Conservation (phyloP, 2,329 filamentous ascomycete species). For the Colletotrichum costaricense region DNA sequence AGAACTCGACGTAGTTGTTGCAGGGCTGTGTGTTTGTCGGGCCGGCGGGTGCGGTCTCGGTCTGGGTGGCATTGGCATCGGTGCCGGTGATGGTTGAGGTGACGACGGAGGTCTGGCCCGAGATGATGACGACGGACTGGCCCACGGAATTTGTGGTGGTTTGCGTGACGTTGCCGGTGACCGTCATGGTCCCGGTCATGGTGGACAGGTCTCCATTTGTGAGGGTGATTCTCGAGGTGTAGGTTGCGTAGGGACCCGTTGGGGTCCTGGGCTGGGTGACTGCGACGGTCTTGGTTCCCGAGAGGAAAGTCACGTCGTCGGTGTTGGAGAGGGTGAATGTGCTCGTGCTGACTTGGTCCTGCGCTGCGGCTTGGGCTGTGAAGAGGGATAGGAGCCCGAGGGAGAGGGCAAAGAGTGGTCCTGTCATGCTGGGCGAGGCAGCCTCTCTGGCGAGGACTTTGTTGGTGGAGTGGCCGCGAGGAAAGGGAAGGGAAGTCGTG, state of each 20-base stretch:
- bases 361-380: constrained; percentile 9
- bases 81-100: constrained; percentile 52
- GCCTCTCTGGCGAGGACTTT: constrained; percentile 18
- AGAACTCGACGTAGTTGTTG: constrained; percentile 84
- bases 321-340: constrained; percentile 27
- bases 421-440: constrained; percentile 24
- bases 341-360: constrained; percentile 11
- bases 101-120: constrained; percentile 55
- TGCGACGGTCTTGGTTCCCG: constrained; percentile 30
- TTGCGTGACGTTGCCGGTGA: constrained; percentile 45
- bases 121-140: constrained; percentile 56
- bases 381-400: constrained; percentile 18
- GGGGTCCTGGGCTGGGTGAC: constrained; percentile 52
- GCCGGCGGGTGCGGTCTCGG: constrained; percentile 52
- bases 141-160: constrained; percentile 43
- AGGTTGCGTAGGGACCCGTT: constrained; percentile 58
- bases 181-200: constrained; percentile 45
- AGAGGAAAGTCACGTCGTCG: constrained; percentile 31
- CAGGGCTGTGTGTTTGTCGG: constrained; percentile 81
- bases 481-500: too few species aligned
- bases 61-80: constrained; percentile 49
- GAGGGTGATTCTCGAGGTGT: constrained; percentile 55
- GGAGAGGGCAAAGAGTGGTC: constrained; percentile 8
- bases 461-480: background rate
- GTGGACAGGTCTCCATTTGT: constrained; percentile 41